phyloP scores from a whole-genome alignment of 768 basidiomycete species.

The Lentinus brumalis region DNA sequence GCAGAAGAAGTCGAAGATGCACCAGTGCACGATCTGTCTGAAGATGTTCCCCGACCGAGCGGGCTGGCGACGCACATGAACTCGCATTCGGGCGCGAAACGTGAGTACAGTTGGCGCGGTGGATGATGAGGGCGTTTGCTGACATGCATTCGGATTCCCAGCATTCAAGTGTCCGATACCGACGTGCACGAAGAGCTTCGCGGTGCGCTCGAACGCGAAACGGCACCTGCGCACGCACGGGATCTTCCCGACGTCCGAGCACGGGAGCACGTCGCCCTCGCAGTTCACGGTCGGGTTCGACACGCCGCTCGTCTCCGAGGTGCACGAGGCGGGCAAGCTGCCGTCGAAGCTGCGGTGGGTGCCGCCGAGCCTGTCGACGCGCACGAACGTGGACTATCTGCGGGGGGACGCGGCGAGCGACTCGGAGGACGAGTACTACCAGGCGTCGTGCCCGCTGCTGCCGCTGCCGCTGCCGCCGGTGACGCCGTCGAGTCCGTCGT shows the following conservation, averaged over 20 bases:
- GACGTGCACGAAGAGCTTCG: constrained; percentile 67
- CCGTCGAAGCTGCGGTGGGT: constrained; percentile 45
- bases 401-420: constrained; percentile 27
- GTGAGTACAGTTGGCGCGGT: constrained; percentile 33
- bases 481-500: constrained; percentile 33
- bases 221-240: constrained; percentile 80
- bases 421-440: constrained; percentile 32
- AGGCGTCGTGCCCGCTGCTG: constrained; percentile 35
- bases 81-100: constrained; percentile 51
- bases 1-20: constrained; percentile 50
- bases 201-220: constrained; percentile 80
- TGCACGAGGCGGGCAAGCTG: constrained; percentile 39
- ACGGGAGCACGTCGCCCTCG: constrained; percentile 25
- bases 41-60: constrained; percentile 52
- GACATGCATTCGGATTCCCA: constrained; percentile 10
- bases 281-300: constrained; percentile 47
- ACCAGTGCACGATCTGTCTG: constrained; percentile 45
- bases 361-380: constrained; percentile 38
- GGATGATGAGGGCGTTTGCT: neutral
- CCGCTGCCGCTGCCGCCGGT: constrained; percentile 40
- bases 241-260: constrained; percentile 39
- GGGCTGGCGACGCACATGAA: constrained; percentile 57
- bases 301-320: constrained; percentile 46
- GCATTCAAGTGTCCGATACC: constrained; percentile 55
- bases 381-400: constrained; percentile 33